Base-by-base conservation (phyloP, 2,329 filamentous ascomycete species). In the Dactylonectria macrodidyma region DNA sequence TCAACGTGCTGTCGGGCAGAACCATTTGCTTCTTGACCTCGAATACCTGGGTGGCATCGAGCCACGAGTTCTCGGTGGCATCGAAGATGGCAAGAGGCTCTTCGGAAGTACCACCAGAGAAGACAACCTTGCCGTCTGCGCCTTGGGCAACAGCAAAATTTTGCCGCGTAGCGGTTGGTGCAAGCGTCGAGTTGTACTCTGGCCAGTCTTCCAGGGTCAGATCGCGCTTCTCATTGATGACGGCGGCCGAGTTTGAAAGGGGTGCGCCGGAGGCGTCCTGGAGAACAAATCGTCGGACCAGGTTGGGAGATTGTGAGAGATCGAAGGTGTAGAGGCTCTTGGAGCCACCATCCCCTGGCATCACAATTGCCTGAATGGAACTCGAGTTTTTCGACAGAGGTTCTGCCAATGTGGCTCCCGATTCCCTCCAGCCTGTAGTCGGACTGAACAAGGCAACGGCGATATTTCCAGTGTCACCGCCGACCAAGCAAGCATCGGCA, bases 251-350 rank as follows among this genome's bases (percentile, higher is more conserved):
- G 90, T 83, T 84, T 57, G 74, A 82, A 77, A 85, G 88, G 51
- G 80, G 86, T 68, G 2, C 95, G 95, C 90, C 94, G 97, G 75
- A 90, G 84, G 26, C 82, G 69, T 89, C 88, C 55, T 92, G 80
- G 14, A 97, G 81, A 19, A 94, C 87, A 36, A 91, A 89, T 63
- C 92, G 90, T 34, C 88, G 89, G 51, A 97, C 93, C 6, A 84
- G 81, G 77, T 97, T 97, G 3, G 95, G 95, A 0, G 91, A 90
- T 12, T 86, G 84, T 14, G 87, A 87, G 81, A 95, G 88, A 77
- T 97, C 90, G 74, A 96, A 97, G 10, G 91, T 90, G 73, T 95
- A 90, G 19, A 98, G 83, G 47, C 91, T 89, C 77, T 93, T 95
- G 80, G 92, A 95, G 78, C 97, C 94, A 30, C 97, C 94, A 50